Conservation (phyloP, 2,329 filamentous ascomycete genomes). For the Aspergillus sp. region DNA sequence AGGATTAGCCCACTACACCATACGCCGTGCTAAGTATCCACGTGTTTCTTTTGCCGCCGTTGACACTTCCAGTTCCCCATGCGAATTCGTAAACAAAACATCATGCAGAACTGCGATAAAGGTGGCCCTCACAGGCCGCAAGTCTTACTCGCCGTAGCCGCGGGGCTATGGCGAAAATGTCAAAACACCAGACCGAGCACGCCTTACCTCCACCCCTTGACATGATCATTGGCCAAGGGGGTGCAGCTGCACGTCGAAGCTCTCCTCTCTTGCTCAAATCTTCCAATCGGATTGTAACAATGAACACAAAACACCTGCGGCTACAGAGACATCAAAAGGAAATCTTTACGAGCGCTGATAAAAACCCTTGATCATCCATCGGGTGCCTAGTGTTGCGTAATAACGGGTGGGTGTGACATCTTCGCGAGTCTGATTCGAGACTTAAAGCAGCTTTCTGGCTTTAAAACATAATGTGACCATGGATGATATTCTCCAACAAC, state of each 20-base stretch:
- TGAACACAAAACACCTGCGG: background rate
- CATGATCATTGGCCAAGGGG: conserved; percentile 3
- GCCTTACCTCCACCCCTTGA: conserved; percentile 11
- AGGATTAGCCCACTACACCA: too few relatives aligned
- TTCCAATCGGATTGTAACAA: background rate
- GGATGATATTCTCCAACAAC: background rate
- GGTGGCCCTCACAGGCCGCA: background rate
- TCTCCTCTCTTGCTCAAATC: background rate
- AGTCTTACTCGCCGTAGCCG: background rate
- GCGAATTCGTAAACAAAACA: background rate
- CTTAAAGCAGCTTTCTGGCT: background rate
- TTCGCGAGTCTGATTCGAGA: background rate
- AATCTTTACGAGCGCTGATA: background rate
- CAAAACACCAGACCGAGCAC: background rate
- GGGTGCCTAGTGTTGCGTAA: conserved; percentile 7
- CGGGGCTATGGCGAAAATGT: background rate
- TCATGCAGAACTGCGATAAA: background rate
- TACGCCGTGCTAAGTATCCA: background rate
- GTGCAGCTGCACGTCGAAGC: background rate
- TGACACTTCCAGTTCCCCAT: background rate
- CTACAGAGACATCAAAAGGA: background rate
- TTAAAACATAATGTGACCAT: background rate
- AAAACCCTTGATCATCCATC: background rate
- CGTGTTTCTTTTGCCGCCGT: background rate
- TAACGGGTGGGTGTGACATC: conserved; percentile 3